These are phyloP conservation scores for Aegle marmelos DNA, from an alignment of 345 rosid species.

Conservation along the genomic window DNA sequence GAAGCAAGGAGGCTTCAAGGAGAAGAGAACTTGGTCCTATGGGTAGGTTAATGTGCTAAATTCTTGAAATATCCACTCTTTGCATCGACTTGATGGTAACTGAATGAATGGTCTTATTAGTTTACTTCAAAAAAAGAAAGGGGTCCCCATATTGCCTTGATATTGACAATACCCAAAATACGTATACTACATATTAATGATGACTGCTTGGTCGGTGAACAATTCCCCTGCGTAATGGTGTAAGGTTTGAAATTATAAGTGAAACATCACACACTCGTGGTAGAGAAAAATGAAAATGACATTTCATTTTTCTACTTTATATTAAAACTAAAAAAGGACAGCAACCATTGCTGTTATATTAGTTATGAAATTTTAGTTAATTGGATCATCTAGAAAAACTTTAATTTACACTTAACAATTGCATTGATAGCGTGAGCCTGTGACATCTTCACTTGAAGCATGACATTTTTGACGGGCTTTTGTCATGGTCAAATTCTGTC, in stretches of 20 bases:
- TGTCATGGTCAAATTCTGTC: not conserved
- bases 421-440: not conserved
- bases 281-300: not conserved
- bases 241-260: not conserved
- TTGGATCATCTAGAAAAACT: not conserved
- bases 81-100: slow-evolving; percentile 29
- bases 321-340: not conserved
- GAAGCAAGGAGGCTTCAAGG: slow-evolving; percentile 76
- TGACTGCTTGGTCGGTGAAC: slow-evolving; percentile 14
- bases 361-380: not conserved
- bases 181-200: slow-evolving; percentile 1
- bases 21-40: slow-evolving; percentile 88
- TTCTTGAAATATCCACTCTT: slow-evolving; percentile 16
- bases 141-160: slow-evolving; percentile 9
- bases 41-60: slow-evolving; percentile 58
- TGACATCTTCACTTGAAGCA: not conserved
- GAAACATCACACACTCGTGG: not conserved
- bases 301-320: not conserved
- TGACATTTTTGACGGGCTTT: not conserved
- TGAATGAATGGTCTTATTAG: slow-evolving; percentile 18
- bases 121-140: not conserved
- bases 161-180: slow-evolving; percentile 8
- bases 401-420: too few relatives aligned
- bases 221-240: slow-evolving; percentile 1
- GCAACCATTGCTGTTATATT: not conserved